Evolutionary conservation across 441 rosid species (phyloP).

Genomic region (Arabidopsis lyrata): DNA sequence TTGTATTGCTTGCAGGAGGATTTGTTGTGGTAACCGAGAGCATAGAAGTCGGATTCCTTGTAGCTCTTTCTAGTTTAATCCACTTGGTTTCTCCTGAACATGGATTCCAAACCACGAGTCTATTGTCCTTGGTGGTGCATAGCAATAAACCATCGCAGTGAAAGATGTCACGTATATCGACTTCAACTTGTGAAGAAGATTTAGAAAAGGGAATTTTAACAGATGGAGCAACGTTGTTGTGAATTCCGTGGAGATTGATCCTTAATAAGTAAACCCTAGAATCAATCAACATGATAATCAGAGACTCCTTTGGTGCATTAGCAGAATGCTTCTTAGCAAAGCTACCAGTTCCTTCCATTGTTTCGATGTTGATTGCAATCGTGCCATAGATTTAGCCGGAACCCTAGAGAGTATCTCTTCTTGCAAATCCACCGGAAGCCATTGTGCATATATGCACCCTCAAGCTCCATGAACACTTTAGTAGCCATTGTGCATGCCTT

Average conservation of each 20-base stretch:
- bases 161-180: neutral
- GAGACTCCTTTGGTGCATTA: slow-evolving; percentile 22
- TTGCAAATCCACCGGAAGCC: neutral
- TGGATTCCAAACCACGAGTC: slow-evolving; percentile 15
- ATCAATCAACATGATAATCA: neutral
- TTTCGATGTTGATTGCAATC: neutral
- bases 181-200: neutral
- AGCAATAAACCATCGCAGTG: slow-evolving; percentile 9
- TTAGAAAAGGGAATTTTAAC: neutral
- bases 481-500: neutral
- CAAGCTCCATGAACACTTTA: too few species aligned
- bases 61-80: neutral
- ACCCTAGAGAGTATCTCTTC: slow-evolving; percentile 15
- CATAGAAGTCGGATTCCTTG: neutral
- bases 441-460: too few species aligned
- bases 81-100: slow-evolving; percentile 21
- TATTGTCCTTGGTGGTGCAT: neutral
- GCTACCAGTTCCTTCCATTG: neutral
- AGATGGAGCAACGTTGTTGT: neutral
- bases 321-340: slow-evolving; percentile 3
- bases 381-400: slow-evolving; percentile 5
- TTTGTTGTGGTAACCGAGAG: slow-evolving; percentile 15
- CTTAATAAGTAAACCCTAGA: neutral
- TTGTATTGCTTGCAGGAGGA: slow-evolving; percentile 16
- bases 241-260: neutral